These are phyloP conservation scores for Margaritispora aquatica DNA, from an alignment of 495 filamentous ascomycete species.

Conservation along the genomic window DNA sequence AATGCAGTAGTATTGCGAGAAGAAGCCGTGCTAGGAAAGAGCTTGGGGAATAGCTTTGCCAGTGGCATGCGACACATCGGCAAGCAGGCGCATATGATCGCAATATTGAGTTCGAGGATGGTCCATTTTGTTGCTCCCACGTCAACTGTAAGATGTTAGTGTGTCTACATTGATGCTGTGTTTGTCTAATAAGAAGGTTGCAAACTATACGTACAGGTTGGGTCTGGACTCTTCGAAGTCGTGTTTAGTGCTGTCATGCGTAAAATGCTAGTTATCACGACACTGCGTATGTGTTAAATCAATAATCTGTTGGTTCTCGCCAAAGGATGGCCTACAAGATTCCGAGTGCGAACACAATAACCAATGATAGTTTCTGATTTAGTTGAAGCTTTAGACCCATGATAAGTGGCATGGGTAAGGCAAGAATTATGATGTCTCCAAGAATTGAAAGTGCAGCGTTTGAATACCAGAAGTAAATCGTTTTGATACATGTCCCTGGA, in stretches of 20 bases:
- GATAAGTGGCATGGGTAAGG: conserved; percentile 32
- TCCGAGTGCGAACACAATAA: conserved; percentile 32
- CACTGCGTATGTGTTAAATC: conserved; percentile 10
- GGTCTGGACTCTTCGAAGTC: conserved; percentile 13
- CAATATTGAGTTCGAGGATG: conserved; percentile 26
- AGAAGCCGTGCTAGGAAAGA: conserved; percentile 3
- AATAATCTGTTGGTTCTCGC: no score
- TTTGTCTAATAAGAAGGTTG: no score
- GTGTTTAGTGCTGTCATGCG: conserved; percentile 16
- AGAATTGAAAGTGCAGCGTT: conserved; percentile 34
- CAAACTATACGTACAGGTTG: conserved; percentile 15
- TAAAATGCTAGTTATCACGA: conserved; percentile 24
- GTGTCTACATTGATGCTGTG: no score
- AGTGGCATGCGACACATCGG: conserved; percentile 4
- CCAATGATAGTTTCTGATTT: conserved; percentile 30
- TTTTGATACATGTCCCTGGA: conserved; percentile 39
- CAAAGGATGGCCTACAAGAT: conserved; percentile 26
- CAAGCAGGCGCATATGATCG: conserved; percentile 19
- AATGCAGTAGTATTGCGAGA: background rate
- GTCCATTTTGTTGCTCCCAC: conserved; percentile 18
- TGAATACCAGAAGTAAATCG: conserved; percentile 24
- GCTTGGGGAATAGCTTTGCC: background rate
- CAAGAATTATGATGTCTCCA: conserved; percentile 40
- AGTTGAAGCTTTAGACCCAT: conserved; percentile 26
- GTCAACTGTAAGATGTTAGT: background rate